Evolutionary conservation across 163 green algal species (phyloP), one percentile per base, ranked within the genome.

Genomic region (Chlamydomonas reinhardtii): DNA sequence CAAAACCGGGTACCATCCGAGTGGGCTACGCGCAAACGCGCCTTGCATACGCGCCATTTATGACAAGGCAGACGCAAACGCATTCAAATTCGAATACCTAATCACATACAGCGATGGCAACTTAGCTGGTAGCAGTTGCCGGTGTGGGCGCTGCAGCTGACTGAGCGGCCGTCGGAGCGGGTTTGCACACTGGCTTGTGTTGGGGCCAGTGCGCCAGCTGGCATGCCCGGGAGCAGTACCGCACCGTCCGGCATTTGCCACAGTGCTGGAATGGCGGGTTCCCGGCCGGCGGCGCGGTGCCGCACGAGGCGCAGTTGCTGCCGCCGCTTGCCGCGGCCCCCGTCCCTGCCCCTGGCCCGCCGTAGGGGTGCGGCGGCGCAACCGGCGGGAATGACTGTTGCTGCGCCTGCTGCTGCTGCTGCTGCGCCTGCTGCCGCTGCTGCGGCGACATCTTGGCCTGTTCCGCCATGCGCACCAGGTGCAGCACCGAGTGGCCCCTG

Each of bases 151-250:
- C 69, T 6, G 32, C 32, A 4, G 20, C 69, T 5, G 69, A 19
- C 5, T 4, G 17, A 20, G 69, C 48, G 27, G 68, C n/a, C 0
- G 68, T 35, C 3, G 80, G 31, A 29, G 34, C 27, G 0, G 34
- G 31, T 9, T 73, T 19, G 70, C 80, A 86, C 12, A 29, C 25
- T 2, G 15, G 43, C 80, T 86, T 86, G 70, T 86, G 80, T 32
- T 66, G 5, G 4, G 66, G 27, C 80, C 80, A 86, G 56, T 86
- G 34, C 54, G 34, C 80, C 34, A 86, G 34, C 70, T 86, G 80
- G 34, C 80, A 86, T 16, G 80, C 80, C 12, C 56, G 34, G 25
- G 34, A 74, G 80, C 80, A 86, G 54, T 86, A 86, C 8, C 54
- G 35, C 61, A 79, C 80, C 9, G 16, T 19, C 11, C 80, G 54